Evolutionary conservation across 2,329 filamentous ascomycete species (phyloP), one percentile per base, ranked within the genome.

Genomic region (Paracamarosporium sp.): DNA sequence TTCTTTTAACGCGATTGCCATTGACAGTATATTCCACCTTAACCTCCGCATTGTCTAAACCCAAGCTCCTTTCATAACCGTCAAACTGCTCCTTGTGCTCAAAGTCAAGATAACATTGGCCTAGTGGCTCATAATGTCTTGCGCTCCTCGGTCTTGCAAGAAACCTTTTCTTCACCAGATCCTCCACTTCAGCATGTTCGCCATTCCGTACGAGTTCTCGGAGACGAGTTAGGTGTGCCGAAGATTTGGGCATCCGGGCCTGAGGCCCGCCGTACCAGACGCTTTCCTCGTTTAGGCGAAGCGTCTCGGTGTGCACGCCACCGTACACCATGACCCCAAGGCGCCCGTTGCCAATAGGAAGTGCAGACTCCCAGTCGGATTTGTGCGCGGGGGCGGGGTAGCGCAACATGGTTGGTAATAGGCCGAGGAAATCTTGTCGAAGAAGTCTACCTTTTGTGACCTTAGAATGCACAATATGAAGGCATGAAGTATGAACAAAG

Each of bases 291-390:
- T 83, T 83, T 27, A 83, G 67, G 44, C 79, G 76, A 4, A 83
- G 64, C 13, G 78, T 67, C 57, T 83, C 81, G 4, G 72, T 79
- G 28, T 70, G 64, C 4, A 78, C 78, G 24, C 78, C 73, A 25
- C 81, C 80, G 65, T 81, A 79, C 9, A 82, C 67, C 80, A 83
- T 82, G 13, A 71, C 75, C 5, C 79, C 79, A 1, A 80, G 66
- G 46, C 81, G 76, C 22, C 82, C 82, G 63, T 84, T 84, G 9
- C 82, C 81, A 47, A 84, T 71, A 1, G 81, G 81, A 1, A 83
- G 68, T 25, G 79, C 78, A 56, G 79, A 70, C 50, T 76, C 68
- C 76, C 77, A 80, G 55, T 69, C 57, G 28, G 20, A 27, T 27
- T 43, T 43, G 11, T 43, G 22, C 7, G 40, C 40, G 40, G 40